Evolutionary conservation across 1,139 yeast species (phyloP), one percentile per base, ranked within the genome.

Genomic region (Yarrowia galli): DNA sequence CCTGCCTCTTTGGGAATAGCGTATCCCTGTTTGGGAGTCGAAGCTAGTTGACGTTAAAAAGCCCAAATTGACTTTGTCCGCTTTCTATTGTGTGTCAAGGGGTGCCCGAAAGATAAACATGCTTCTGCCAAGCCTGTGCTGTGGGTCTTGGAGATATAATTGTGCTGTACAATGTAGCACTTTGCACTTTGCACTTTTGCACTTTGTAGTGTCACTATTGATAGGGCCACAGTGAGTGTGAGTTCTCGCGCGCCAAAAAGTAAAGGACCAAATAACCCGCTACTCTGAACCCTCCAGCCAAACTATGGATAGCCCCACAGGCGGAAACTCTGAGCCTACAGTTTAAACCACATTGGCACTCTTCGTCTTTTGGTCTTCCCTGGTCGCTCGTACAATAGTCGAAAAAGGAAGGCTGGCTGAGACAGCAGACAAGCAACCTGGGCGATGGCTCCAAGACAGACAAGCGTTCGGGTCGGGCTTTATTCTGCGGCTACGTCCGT

Each of bases 1-100:
- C 45, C 15, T 25, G 42, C 64, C 51, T 18, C 22, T 22, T 58
- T 58, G 12, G 64, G 64, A 58, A 58, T 32, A 10, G 51, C 42
- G 6, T 58, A 58, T 58, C 18, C 64, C 48, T 32, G 18, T 43
- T 43, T 58, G 28, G 51, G 64, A 18, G 18, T 4, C 23, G 23
- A 35, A 53, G 42, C 28, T 18, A 16, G 20, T 7, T 12, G 23
- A 13, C 4, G 8, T 25, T 40, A 38, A 38, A 38, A 38, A 40
- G 16, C 6, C 38, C 38, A 49, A 32, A 28, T n/a, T 20, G 16
- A 18, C 16, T 20, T 20, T 18, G 35, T 18, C 20, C 22, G 56
- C 25, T 32, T 42, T 18, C 25, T 32, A 49, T 32, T 32, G 35
- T 48, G 9, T 48, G 53, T 48, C 38, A n/a, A n/a, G 38, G 38